Conservation (phyloP, 805 yeast species). For the Hanseniaspora pseudoguilliermondii region DNA sequence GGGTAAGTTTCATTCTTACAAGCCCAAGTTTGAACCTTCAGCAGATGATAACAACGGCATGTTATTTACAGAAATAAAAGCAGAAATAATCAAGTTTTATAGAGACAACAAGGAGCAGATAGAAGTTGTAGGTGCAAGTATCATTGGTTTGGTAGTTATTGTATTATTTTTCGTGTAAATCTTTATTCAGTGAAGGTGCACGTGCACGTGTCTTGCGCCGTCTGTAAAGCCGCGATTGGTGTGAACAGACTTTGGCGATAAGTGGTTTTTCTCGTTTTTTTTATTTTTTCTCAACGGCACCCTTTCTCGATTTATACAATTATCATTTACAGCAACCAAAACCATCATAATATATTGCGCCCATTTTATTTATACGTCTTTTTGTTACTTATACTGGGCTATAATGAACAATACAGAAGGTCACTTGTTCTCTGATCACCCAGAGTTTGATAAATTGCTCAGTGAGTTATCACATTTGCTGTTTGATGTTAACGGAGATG, state of each 20-base stretch:
- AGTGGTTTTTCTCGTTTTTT: too few species aligned
- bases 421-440: conserved; percentile 32
- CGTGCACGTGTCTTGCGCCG: not conserved
- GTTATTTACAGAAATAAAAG: not conserved
- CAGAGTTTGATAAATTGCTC: conserved; percentile 41
- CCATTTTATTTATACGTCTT: too few species aligned
- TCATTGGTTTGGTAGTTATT: conserved; percentile 16
- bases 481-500: conserved; percentile 41
- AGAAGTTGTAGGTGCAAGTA: conserved; percentile 16
- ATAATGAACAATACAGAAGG: not conserved
- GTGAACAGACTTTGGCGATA: too few species aligned
- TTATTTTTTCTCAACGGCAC: too few species aligned
- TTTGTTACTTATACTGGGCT: too few species aligned
- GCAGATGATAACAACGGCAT: not conserved
- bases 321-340: too few species aligned
- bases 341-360: too few species aligned
- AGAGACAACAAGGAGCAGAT: conserved; percentile 18
- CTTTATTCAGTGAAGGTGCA: too few species aligned
- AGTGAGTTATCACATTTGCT: conserved; percentile 24
- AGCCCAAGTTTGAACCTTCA: conserved; percentile 21
- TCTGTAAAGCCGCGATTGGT: too few species aligned
- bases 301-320: too few species aligned
- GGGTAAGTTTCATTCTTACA: conserved; percentile 22
- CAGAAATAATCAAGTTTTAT: conserved; percentile 14
- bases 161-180: not conserved